Evolutionary conservation across 371 early-diverging fungal genomes (phyloP).

Genomic region (Batrachochytrium dendrobatidis): DNA sequence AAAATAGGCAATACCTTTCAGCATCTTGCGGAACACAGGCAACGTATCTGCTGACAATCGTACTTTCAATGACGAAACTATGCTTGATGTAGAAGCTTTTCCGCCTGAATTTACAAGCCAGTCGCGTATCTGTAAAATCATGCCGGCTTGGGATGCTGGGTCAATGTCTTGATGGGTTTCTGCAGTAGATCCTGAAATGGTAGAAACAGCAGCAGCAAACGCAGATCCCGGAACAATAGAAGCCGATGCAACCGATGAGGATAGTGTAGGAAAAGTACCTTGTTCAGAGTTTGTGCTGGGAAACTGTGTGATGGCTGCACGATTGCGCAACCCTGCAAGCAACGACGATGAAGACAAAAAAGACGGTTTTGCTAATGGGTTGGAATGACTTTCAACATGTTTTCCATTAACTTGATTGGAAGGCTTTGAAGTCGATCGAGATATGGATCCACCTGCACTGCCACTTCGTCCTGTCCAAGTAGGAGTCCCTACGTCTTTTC

Average conservation of each 20-base stretch:
- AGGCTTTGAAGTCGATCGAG: neutral
- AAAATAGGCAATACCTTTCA: slow-evolving; percentile 52
- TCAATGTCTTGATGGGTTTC: slow-evolving; percentile 3
- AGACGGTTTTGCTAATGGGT: neutral
- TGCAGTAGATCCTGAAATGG: neutral
- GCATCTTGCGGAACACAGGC: slow-evolving; percentile 55
- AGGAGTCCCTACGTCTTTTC: slow-evolving; percentile 29
- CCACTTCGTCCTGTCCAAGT: slow-evolving; percentile 54
- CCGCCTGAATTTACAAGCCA: slow-evolving; percentile 44
- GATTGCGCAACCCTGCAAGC: slow-evolving; percentile 40
- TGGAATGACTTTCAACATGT: neutral
- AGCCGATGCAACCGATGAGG: neutral
- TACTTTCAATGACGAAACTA: slow-evolving; percentile 44
- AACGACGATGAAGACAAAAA: neutral
- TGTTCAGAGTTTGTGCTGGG: too few relatives aligned
- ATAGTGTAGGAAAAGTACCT: neutral
- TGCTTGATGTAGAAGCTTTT: slow-evolving; percentile 36
- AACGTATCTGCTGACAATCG: slow-evolving; percentile 44
- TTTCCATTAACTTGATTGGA: neutral
- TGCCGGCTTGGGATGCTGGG: slow-evolving; percentile 7
- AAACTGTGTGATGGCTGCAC: too few relatives aligned
- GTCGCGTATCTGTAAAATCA: slow-evolving; percentile 51
- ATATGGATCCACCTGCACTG: slow-evolving; percentile 39
- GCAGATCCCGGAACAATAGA: neutral
- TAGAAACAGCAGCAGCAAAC: neutral